A percentile compares a stretch with the other conserved stretches of the same genome.
phyloP scores from a whole-genome alignment of 768 basidiomycete species.

The Calocybe cyanea region DNA sequence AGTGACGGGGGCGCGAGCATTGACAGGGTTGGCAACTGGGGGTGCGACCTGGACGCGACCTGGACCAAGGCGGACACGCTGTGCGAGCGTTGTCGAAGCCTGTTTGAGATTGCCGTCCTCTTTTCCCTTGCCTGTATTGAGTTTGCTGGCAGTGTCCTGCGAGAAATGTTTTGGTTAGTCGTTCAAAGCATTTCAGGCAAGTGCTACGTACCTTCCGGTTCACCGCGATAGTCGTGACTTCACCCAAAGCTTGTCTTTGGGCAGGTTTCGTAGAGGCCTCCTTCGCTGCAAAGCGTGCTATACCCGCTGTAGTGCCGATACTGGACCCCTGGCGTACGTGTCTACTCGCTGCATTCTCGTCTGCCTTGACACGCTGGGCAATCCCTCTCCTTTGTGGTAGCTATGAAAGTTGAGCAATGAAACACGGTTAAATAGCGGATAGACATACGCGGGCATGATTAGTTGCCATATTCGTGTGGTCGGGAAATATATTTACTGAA shows the following conservation, averaged over 20 bases:
- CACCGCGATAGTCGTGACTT: constrained; percentile 75
- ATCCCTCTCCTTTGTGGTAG: constrained; percentile 65
- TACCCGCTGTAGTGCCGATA: constrained; percentile 34
- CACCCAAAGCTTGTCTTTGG: constrained; percentile 69
- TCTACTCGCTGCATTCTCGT: constrained; percentile 74
- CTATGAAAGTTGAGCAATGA: constrained; percentile 28
- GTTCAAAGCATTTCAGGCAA: not conserved
- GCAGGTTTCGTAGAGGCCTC: constrained; percentile 52
- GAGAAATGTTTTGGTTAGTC: constrained; percentile 19
- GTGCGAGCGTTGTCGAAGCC: constrained; percentile 56
- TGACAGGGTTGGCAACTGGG: constrained; percentile 38
- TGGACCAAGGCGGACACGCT: constrained; percentile 68
- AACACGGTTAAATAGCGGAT: constrained; percentile 4
- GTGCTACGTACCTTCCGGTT: constrained; percentile 64
- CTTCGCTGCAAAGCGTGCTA: constrained; percentile 49
- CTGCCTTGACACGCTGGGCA: constrained; percentile 64
- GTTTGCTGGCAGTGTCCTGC: constrained; percentile 48
- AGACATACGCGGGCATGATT: constrained; percentile 56
- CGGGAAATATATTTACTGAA: constrained; percentile 21
- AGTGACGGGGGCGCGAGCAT: constrained; percentile 31
- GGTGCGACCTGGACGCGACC: constrained; percentile 43
- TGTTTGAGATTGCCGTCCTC: constrained; percentile 63
- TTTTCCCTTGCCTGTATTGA: constrained; percentile 57
- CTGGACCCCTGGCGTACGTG: constrained; percentile 63
- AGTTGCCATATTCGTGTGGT: constrained; percentile 48